Percentiles rank a stretch among this genome's conserved stretches.
Conservation (phyloP, 2,329 filamentous ascomycete genomes). For the Fusarium fujikuroi region DNA sequence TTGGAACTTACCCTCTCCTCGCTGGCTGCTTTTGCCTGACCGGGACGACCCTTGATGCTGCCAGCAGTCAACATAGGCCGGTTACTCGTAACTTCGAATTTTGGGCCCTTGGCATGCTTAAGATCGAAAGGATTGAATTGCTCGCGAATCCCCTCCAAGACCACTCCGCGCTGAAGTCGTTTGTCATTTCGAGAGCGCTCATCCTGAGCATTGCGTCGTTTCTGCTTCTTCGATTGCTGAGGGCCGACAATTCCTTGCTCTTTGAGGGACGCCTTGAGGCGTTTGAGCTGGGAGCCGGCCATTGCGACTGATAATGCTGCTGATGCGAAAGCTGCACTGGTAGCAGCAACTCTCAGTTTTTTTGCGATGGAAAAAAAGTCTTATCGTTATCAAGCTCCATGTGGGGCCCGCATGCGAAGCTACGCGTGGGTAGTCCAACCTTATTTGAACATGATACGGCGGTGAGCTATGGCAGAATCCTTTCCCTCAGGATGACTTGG, state of each 20-base stretch:
- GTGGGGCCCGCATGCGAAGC: slow-evolving; percentile 9
- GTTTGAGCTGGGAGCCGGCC: slow-evolving; percentile 96
- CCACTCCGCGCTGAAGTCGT: slow-evolving; percentile 78
- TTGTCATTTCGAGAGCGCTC: slow-evolving; percentile 74
- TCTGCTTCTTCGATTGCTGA: slow-evolving; percentile 95
- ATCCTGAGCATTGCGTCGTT: slow-evolving; percentile 76
- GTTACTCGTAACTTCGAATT: slow-evolving; percentile 84
- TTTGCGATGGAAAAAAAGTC: slow-evolving; percentile 41
- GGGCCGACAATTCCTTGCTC: slow-evolving; percentile 92
- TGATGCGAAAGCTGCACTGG: slow-evolving; percentile 23
- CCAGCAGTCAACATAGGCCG: slow-evolving; percentile 66
- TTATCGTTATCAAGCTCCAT: slow-evolving; percentile 44
- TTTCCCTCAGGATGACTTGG: slow-evolving; percentile 27
- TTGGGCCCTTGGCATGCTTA: slow-evolving; percentile 81
- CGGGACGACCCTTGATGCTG: slow-evolving; percentile 77
- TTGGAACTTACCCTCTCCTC: slow-evolving; percentile 77
- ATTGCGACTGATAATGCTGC: slow-evolving; percentile 61
- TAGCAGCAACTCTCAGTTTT: slow-evolving; percentile 24
- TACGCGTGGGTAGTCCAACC: slow-evolving; percentile 10
- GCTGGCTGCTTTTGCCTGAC: slow-evolving; percentile 83
- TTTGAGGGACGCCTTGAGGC: slow-evolving; percentile 88
- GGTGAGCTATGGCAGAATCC: slow-evolving; percentile 32
- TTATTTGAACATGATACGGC: not conserved
- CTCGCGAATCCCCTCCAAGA: slow-evolving; percentile 87
- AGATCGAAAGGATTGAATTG: slow-evolving; percentile 98